A percentile compares a stretch with the other conserved stretches of the same genome.
These are phyloP conservation scores for Physcomitrium patens DNA, from an alignment of 225 moss, liverwort and hornwort genomes.

Conservation along the genomic window DNA sequence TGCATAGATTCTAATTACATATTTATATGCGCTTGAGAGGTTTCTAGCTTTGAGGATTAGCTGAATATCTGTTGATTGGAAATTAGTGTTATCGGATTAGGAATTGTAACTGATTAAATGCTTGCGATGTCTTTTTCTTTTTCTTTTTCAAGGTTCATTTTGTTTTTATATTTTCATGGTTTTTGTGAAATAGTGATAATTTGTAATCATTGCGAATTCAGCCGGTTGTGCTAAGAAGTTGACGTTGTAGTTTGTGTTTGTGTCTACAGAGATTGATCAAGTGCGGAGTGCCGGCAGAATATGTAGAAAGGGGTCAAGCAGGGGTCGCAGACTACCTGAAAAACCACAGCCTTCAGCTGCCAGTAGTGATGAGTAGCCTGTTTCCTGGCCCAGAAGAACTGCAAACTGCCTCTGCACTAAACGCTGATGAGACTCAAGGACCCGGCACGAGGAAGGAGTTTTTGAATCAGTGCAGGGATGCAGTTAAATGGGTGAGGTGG, in stretches of 20 bases:
- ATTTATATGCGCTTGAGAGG: background rate
- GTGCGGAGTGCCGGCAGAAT: slow-evolving; percentile 65
- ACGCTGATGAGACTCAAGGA: slow-evolving; percentile 63
- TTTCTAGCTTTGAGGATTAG: background rate
- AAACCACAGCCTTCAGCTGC: slow-evolving; percentile 51
- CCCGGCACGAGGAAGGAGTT: slow-evolving; percentile 53
- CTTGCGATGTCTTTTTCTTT: too few relatives aligned
- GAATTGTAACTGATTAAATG: too few relatives aligned
- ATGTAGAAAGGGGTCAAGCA: slow-evolving; percentile 72
- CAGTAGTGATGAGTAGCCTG: slow-evolving; percentile 57
- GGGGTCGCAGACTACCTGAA: slow-evolving; percentile 77
- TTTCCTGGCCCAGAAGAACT: slow-evolving; percentile 82
- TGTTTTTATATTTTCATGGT: too few relatives aligned
- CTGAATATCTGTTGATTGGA: too few relatives aligned
- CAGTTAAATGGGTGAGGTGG: slow-evolving; percentile 80
- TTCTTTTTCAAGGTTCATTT: too few relatives aligned
- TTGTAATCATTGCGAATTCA: too few relatives aligned
- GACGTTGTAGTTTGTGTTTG: slow-evolving; percentile 29
- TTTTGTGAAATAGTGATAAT: too few relatives aligned
- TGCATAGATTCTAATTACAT: background rate
- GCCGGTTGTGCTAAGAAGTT: slow-evolving; percentile 8
- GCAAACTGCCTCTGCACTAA: slow-evolving; percentile 51
- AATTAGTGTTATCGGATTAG: too few relatives aligned
- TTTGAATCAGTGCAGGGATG: slow-evolving; percentile 64
- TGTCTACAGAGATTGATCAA: slow-evolving; percentile 80